These are phyloP conservation scores for Acrodontium crateriforme DNA, from an alignment of 2,329 filamentous ascomycete genomes.

Conservation along the genomic window DNA sequence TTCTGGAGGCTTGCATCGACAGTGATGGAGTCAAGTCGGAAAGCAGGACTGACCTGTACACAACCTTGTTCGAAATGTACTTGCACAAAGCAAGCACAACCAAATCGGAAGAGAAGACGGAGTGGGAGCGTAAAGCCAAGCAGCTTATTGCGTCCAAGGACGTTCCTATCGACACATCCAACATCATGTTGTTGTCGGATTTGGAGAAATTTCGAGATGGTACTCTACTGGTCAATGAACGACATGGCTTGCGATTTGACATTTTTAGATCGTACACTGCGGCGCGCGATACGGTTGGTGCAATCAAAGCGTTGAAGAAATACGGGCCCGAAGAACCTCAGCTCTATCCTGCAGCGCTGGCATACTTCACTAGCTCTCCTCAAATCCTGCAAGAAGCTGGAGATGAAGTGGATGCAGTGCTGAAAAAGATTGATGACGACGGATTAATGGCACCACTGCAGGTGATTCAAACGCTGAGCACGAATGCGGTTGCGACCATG, in stretches of 20 bases:
- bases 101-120: conserved; percentile 54
- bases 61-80: conserved; percentile 96
- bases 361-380: conserved; percentile 82
- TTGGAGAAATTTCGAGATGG: conserved; percentile 81
- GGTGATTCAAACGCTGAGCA: conserved; percentile 80
- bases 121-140: conserved; percentile 87
- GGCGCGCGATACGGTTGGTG: conserved; percentile 79
- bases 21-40: conserved; percentile 56
- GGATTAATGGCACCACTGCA: conserved; percentile 90
- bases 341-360: conserved; percentile 79
- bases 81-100: conserved; percentile 72
- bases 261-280: conserved; percentile 95
- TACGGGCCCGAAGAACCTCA: conserved; percentile 86
- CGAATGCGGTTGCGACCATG: conserved; percentile 80
- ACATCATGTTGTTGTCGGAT: conserved; percentile 83
- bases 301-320: conserved; percentile 77
- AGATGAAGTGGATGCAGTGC: conserved; percentile 63
- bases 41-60: conserved; percentile 78
- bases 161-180: conserved; percentile 83
- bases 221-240: conserved; percentile 83
- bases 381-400: conserved; percentile 74
- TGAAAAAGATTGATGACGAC: conserved; percentile 78
- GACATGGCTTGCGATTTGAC: conserved; percentile 80
- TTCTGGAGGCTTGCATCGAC: conserved; percentile 75
- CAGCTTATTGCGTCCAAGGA: conserved; percentile 69